Percentiles rank a stretch among this genome's conserved stretches.
Evolutionary conservation across 257 asterid genomes (phyloP).

Genomic region (Solanum pimpinellifolium): DNA sequence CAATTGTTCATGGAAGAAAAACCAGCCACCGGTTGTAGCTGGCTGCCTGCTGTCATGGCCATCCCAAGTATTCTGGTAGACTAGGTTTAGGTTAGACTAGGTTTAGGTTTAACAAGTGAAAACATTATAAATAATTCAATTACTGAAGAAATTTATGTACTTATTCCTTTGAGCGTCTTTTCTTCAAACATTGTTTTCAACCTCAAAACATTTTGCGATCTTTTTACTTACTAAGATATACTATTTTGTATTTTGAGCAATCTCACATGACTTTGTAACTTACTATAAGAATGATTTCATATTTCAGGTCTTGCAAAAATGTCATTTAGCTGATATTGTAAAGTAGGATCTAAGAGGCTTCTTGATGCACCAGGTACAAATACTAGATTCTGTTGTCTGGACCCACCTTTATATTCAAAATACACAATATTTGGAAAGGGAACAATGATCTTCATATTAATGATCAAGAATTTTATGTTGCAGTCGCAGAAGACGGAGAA

Average conservation of each 20-base stretch:
- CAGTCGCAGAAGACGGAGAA: slow-evolving; percentile 88
- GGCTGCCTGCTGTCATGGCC: background rate
- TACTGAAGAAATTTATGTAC: background rate
- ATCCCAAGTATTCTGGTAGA: background rate
- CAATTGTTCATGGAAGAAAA: background rate
- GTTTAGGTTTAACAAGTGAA: background rate
- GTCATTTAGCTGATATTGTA: slow-evolving; percentile 50
- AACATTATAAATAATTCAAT: too few species aligned
- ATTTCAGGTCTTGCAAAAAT: slow-evolving; percentile 51
- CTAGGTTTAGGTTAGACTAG: background rate
- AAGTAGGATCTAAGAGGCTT: slow-evolving; percentile 56
- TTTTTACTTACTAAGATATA: background rate
- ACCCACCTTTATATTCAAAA: background rate
- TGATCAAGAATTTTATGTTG: background rate
- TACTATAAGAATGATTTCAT: background rate
- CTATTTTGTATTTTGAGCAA: background rate
- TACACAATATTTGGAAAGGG: background rate
- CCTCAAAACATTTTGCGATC: background rate
- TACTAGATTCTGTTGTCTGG: background rate
- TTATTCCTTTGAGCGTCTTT: background rate
- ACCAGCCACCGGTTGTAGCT: background rate
- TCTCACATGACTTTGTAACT: background rate
- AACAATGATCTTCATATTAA: background rate
- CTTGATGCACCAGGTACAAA: slow-evolving; percentile 64
- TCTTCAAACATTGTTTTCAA: background rate